Percentiles rank a stretch among this genome's conserved stretches.
Conservation (phyloP, 129 eudicot genomes). For the Smallanthus sonchifolius region DNA sequence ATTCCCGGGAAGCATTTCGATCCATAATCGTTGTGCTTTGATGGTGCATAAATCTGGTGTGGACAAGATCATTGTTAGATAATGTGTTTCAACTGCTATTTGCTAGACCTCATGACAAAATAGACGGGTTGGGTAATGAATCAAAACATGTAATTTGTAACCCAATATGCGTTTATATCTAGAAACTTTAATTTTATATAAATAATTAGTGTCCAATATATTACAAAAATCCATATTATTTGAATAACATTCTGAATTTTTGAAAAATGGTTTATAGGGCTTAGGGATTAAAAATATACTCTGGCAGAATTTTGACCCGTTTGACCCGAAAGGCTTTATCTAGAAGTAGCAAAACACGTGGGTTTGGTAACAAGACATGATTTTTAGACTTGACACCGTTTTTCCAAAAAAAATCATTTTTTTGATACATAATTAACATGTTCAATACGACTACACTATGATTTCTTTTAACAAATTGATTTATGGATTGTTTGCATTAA, state of each 20-base stretch:
- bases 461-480: too few species aligned
- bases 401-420: too few species aligned
- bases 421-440: too few species aligned
- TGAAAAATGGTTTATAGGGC: neutral
- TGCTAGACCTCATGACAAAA: neutral
- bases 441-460: too few species aligned
- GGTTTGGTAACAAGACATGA: too few species aligned
- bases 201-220: neutral
- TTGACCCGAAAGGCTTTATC: neutral
- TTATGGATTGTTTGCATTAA: too few species aligned
- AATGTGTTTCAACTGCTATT: constrained; percentile 7
- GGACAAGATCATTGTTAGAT: constrained; percentile 5
- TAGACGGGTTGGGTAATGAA: too few species aligned
- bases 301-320: neutral
- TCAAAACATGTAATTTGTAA: too few species aligned
- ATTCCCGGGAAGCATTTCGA: constrained; percentile 82
- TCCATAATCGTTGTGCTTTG: constrained; percentile 77
- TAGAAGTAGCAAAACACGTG: neutral
- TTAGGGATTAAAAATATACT: neutral
- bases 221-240: neutral
- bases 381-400: too few species aligned
- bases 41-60: constrained; percentile 77
- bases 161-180: neutral
- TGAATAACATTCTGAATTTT: neutral
- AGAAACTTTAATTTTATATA: neutral